Evolutionary conservation across 208 protist genomes (phyloP).

Genomic region (Trypanosomatidae sp.): DNA sequence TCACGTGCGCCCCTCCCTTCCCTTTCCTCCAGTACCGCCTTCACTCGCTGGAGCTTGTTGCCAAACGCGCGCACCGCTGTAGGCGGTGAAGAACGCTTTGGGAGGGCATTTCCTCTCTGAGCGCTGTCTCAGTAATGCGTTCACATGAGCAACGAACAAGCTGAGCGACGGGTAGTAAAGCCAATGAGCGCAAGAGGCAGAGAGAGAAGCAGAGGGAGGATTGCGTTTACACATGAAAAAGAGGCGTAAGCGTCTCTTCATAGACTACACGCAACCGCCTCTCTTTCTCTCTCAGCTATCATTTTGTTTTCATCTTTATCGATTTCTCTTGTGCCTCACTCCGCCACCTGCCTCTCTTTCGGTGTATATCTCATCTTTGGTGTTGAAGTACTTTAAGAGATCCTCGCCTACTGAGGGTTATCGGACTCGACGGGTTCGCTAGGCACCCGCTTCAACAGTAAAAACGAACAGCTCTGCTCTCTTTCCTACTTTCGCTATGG

Average conservation of each 20-base stretch:
- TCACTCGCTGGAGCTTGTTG: not conserved
- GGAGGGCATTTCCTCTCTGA: too few species aligned
- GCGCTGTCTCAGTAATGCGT: not conserved
- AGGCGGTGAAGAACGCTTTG: too few species aligned
- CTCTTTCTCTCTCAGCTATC: conserved; percentile 8
- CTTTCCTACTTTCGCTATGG: not conserved
- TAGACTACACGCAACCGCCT: not conserved
- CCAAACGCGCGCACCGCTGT: not conserved
- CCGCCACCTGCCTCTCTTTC: not conserved
- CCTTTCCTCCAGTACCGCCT: not conserved
- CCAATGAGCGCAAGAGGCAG: too few species aligned
- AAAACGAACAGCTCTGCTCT: not conserved
- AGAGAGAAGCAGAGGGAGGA: too few species aligned
- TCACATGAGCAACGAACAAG: not conserved
- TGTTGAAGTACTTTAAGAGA: not conserved
- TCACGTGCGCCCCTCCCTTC: too few species aligned
- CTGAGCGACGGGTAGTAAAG: too few species aligned
- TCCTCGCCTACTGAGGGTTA: too few species aligned
- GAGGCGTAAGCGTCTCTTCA: not conserved
- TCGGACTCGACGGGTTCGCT: too few species aligned
- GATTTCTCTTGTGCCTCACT: not conserved
- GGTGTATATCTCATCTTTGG: conserved; percentile 6
- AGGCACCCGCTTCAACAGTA: not conserved
- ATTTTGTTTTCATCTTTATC: conserved; percentile 9
- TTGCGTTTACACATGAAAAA: not conserved